A percentile compares a stretch with the other conserved stretches of the same genome.
These are phyloP conservation scores for Xylariales sp. DNA, from an alignment of 2,329 filamentous ascomycete species.

Conservation along the genomic window DNA sequence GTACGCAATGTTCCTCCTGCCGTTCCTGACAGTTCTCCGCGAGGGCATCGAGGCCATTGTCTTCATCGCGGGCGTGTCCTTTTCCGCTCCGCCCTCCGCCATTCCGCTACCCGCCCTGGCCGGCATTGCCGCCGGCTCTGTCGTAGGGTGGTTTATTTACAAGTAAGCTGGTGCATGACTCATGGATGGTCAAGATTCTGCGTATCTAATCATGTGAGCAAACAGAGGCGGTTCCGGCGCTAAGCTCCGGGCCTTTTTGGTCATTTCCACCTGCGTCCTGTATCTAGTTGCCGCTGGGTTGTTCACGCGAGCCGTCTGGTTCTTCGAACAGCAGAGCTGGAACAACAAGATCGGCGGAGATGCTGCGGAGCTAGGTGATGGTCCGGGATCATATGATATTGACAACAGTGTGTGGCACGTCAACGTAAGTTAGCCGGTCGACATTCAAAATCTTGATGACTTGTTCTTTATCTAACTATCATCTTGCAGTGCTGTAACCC, in stretches of 20 bases:
- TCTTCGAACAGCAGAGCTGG: slow-evolving; percentile 68
- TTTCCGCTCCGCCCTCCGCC: slow-evolving; percentile 68
- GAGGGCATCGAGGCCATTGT: slow-evolving; percentile 85
- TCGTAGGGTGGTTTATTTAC: slow-evolving; percentile 73
- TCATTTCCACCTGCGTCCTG: slow-evolving; percentile 74
- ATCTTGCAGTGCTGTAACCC: slow-evolving; percentile 71
- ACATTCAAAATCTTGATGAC: slow-evolving; percentile 10
- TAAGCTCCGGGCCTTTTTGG: slow-evolving; percentile 72
- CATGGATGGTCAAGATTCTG: too few relatives aligned
- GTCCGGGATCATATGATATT: slow-evolving; percentile 77
- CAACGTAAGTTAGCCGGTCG: slow-evolving; percentile 54
- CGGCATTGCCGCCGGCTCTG: slow-evolving; percentile 62
- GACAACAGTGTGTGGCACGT: slow-evolving; percentile 76
- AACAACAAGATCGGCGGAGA: slow-evolving; percentile 58
- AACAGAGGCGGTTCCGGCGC: slow-evolving; percentile 55
- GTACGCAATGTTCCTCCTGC: slow-evolving; percentile 81
- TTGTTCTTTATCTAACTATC: slow-evolving; percentile 1
- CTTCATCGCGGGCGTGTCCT: slow-evolving; percentile 79
- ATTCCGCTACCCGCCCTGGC: slow-evolving; percentile 74
- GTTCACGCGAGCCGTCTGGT: slow-evolving; percentile 74
- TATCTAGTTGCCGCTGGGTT: slow-evolving; percentile 82
- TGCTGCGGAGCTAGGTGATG: slow-evolving; percentile 44
- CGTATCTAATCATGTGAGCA: background rate
- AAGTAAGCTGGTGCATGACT: slow-evolving; percentile 46
- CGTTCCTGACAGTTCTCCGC: slow-evolving; percentile 81